Base-by-base conservation (phyloP, 164 flowering plant species). In the Stephania cephalantha region DNA sequence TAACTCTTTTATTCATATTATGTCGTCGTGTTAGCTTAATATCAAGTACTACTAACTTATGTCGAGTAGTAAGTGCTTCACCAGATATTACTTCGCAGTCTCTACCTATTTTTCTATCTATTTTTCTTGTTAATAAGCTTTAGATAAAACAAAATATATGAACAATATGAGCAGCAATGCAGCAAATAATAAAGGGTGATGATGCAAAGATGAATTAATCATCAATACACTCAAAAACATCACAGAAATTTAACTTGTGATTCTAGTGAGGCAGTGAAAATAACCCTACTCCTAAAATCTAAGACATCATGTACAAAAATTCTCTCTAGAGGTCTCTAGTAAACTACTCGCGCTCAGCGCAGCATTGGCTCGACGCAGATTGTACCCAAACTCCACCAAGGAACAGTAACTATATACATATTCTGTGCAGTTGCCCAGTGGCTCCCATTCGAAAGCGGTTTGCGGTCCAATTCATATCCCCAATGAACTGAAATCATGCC, bases 401-500 rank as follows among this genome's bases (percentile, higher is more conserved):
- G 64, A 15, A 58, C 64, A 58, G 46, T 68, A 55, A 72, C 66
- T 42, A 61, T 42, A 29, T 35, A 75, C 68, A 29, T 35, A 75
- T 68, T 68, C 61, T 46, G 55, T 67, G 69, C 73, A n/a, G 71
- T 61, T 79, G 35, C 69, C 42, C 76, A 74, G 73, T 70, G 74
- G 65, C 68, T 53, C 44, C 72, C 71, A 46, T n/a, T 10, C 13
- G 9, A 7, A 55, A 46, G 22, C 63, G 76, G 22, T 30, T 8
- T 22, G 67, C 29, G 52, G 44, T 44, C 46, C 30, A 9, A 73
- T 71, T 69, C 58, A 70, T 50, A 73, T 25, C 46, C 68, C 69
- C 25, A 20, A 52, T 71, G 55, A 63, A 70, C 31, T 67, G 68
- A 58, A 66, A 76, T 93, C 84, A 94, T 11, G 98, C 97, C 81